A percentile compares a stretch with the other conserved stretches of the same genome.
Evolutionary conservation across 495 filamentous ascomycete genomes (phyloP).

Genomic region (Mycothermus thermophilus): DNA sequence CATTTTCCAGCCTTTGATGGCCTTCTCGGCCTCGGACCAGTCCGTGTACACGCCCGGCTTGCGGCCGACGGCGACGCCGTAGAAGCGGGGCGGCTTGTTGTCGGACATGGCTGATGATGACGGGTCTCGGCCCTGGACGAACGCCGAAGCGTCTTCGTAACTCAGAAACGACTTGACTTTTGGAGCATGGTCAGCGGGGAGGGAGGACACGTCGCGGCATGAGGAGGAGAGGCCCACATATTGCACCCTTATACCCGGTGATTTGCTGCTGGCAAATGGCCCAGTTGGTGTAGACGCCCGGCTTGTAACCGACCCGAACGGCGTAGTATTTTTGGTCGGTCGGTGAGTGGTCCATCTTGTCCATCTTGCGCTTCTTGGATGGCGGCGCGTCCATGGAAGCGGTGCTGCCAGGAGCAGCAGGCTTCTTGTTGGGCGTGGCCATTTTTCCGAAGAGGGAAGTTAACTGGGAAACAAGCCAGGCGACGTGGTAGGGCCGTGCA

Average conservation of each 20-base stretch:
- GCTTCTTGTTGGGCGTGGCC: background rate
- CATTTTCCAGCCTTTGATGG: conserved; percentile 61
- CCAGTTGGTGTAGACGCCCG: conserved; percentile 83
- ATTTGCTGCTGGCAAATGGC: conserved; percentile 67
- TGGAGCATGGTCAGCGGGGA: conserved; percentile 5
- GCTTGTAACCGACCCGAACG: conserved; percentile 59
- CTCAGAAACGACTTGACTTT: conserved; percentile 75
- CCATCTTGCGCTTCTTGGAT: conserved; percentile 30
- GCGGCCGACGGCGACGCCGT: conserved; percentile 71
- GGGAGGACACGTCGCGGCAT: background rate
- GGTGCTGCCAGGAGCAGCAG: no score
- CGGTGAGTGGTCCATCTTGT: no score
- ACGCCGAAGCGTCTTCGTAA: conserved; percentile 63
- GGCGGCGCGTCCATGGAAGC: background rate
- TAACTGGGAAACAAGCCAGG: no score
- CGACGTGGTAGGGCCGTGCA: no score
- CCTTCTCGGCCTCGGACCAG: conserved; percentile 63
- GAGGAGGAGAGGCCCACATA: conserved; percentile 40
- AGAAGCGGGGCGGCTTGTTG: conserved; percentile 44
- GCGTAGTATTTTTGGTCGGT: conserved; percentile 65
- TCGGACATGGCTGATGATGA: conserved; percentile 7
- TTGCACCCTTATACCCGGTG: conserved; percentile 70
- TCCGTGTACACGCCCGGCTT: conserved; percentile 81
- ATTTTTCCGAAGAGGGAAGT: no score
- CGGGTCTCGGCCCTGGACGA: conserved; percentile 48